These are phyloP conservation scores for Lentinula boryana DNA, from an alignment of 768 basidiomycete species.

Conservation along the genomic window DNA sequence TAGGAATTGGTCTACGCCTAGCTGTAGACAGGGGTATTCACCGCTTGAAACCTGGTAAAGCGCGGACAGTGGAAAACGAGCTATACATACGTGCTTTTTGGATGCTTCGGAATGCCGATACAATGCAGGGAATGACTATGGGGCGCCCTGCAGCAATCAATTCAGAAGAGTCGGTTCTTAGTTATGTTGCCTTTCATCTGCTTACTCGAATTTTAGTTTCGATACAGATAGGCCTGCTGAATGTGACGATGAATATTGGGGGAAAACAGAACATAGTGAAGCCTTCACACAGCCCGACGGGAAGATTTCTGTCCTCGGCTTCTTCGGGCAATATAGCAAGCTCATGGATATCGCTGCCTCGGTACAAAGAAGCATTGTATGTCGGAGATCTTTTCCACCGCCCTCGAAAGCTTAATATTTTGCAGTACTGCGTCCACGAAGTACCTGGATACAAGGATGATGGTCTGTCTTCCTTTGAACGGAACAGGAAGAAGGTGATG, in stretches of 20 bases:
- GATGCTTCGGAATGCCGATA: constrained; percentile 1
- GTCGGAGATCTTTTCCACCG: background rate
- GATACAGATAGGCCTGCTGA: constrained; percentile 44
- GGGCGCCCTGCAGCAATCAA: constrained; percentile 45
- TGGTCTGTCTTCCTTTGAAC: background rate
- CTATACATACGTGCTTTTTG: constrained; percentile 8
- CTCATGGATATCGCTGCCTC: background rate
- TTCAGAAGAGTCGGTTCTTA: constrained; percentile 26
- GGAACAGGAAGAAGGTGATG: background rate
- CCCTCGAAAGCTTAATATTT: background rate
- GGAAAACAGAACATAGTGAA: background rate
- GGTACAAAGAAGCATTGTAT: background rate
- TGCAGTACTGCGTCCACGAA: background rate
- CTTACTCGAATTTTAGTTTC: constrained; percentile 14
- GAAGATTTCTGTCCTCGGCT: constrained; percentile 3
- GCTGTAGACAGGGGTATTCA: constrained; percentile 43
- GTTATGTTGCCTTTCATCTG: background rate
- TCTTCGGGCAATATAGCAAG: background rate
- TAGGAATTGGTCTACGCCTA: constrained; percentile 32
- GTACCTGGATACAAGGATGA: background rate
- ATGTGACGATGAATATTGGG: constrained; percentile 42
- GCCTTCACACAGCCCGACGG: constrained; percentile 7
- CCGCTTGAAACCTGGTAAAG: constrained; percentile 16
- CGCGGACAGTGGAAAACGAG: background rate
- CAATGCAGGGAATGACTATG: constrained; percentile 17